A percentile compares a stretch with the other conserved stretches of the same genome.
Evolutionary conservation across 176 grass and related monocot genomes (phyloP).

Genomic region (Areca catechu): DNA sequence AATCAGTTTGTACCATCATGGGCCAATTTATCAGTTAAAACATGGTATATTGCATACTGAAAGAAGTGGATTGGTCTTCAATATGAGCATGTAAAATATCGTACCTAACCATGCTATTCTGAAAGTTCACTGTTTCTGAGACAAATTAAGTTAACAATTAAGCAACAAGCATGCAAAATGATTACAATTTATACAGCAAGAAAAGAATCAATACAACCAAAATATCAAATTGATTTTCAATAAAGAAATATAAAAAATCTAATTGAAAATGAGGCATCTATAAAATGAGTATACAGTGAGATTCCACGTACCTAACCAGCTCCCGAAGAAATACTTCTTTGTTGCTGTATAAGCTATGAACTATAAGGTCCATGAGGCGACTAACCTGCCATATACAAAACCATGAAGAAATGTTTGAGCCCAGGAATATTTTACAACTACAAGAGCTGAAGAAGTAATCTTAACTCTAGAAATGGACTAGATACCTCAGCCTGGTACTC

Average conservation of each 20-base stretch:
- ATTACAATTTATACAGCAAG: no score
- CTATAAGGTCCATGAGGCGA: constrained; percentile 98
- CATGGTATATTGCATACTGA: no score
- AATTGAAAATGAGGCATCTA: background rate
- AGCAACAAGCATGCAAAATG: no score
- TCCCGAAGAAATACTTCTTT: constrained; percentile 98
- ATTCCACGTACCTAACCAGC: constrained; percentile 57
- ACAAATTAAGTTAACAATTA: no score
- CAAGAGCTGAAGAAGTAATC: background rate
- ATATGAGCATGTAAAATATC: no score
- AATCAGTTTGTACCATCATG: no score
- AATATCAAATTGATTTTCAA: background rate
- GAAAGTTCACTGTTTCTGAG: no score
- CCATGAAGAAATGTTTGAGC: no score
- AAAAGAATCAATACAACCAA: no score
- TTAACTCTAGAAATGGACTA: background rate
- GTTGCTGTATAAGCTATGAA: constrained; percentile 97
- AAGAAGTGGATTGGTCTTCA: no score
- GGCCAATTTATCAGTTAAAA: no score
- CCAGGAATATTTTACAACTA: background rate
- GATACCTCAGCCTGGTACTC: constrained; percentile 96
- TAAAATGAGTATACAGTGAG: background rate
- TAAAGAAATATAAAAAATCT: background rate
- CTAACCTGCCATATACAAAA: constrained; percentile 49
- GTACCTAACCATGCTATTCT: no score